Evolutionary conservation across 176 grass and related monocot species (phyloP), one percentile per base, ranked within the genome.

Genomic region (Musa troglodytarum): DNA sequence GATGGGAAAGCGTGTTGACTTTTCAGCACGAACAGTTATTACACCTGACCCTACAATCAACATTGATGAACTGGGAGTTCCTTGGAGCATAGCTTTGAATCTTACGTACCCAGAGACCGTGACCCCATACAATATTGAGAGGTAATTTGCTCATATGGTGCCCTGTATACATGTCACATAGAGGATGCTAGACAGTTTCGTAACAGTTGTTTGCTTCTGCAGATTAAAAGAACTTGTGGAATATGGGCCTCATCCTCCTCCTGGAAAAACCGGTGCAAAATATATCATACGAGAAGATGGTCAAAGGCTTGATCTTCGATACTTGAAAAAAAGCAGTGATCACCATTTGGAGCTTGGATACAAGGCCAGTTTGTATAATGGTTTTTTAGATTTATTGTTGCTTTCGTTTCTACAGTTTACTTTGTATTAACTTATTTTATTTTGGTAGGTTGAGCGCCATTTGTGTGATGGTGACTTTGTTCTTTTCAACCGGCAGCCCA

Each of bases 1-100:
- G 81, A 98, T 98, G 94, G 90, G 94, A 17, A 98, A 98, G 78
- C 87, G 90, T 83, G 94, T 98, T 73, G 94, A 98, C 79, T 97
- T 97, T 80, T 97, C 94, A 80, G 94, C 94, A 10, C 88, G 88
- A 64, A 97, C 94, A 3, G 90, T 97, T 26, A 97, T 97, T 29
- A 97, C 94, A 11, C 90, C 90, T 59, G 94, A 97, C 63, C 94
- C 90, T 14, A 97, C 89, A 57, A 97, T 97, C 68, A 97, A 97
- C 82, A 97, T 97, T 83, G 93, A 97, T 85, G 52, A 97, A 74
- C 76, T 97, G 52, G 94, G 90, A 81, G 94, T 97, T 57, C 94
- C 90, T 56, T 97, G 94, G 94, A 97, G 94, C 85, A 97, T 97
- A 74, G 94, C 94, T 75, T 76, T 97, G 81, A 97, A 97, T 69